These are phyloP conservation scores for Avena insularis DNA, from an alignment of 176 grass and related monocot genomes.

Conservation along the genomic window DNA sequence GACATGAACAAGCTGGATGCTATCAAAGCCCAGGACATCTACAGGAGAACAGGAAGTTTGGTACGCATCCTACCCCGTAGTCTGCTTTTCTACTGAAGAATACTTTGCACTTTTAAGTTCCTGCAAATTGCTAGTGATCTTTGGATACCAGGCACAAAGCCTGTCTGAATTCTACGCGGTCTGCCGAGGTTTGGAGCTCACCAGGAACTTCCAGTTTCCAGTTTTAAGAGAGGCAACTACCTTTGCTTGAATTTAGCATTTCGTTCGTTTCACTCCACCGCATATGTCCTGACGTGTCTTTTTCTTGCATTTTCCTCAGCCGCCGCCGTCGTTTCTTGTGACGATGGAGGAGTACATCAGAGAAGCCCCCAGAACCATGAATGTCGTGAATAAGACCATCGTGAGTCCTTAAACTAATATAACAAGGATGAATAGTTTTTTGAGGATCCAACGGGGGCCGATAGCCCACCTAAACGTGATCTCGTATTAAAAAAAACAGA, in stretches of 20 bases:
- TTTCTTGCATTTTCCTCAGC: slow-evolving; percentile 52
- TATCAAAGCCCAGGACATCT: slow-evolving; percentile 75
- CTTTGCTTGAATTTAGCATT: not conserved
- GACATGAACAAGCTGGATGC: slow-evolving; percentile 87
- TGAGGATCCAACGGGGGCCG: too few species aligned
- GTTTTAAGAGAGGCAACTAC: slow-evolving; percentile 66
- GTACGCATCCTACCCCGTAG: not conserved
- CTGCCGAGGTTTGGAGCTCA: slow-evolving; percentile 78
- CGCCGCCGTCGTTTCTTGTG: slow-evolving; percentile 67
- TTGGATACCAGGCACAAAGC: slow-evolving; percentile 62
- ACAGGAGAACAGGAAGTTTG: slow-evolving; percentile 74
- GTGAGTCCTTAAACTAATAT: slow-evolving; percentile 51
- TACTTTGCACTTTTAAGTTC: too few species aligned
- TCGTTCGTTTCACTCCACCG: not conserved
- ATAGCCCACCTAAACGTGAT: too few species aligned
- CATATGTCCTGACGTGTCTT: not conserved
- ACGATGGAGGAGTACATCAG: slow-evolving; percentile 97
- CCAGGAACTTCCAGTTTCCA: slow-evolving; percentile 84
- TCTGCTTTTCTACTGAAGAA: too few species aligned
- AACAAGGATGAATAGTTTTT: too few species aligned
- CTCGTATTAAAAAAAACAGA: too few species aligned
- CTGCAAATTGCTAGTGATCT: not conserved
- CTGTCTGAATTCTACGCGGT: slow-evolving; percentile 78
- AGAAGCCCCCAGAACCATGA: slow-evolving; percentile 67
- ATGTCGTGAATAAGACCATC: slow-evolving; percentile 55